Base-by-base conservation (phyloP, 2,329 filamentous ascomycete species). In the Sarocladium oryzae region DNA sequence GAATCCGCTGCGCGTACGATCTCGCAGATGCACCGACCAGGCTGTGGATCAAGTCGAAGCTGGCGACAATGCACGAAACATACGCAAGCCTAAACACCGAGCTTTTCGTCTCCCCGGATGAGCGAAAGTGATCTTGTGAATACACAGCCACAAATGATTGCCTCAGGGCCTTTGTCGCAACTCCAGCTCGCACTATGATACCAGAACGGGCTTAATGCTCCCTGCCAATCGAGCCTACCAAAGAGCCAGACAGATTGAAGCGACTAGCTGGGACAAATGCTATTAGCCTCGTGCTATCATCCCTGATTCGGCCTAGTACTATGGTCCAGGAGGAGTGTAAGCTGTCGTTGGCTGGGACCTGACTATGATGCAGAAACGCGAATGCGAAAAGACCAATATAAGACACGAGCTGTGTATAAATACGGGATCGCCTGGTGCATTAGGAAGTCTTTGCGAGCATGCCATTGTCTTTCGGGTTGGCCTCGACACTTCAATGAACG, bases 21-120 rank as follows among this genome's bases (percentile, higher is more conserved):
- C 18, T 49, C 16, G 41, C 43, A n/a, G 32, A 38, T 15, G 18
- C 43, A 13, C 51, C 28, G 21, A 52, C 32, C 6, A 41, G 35
- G 16, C 15, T 37, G 26, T 52, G 51, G 51, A 49, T 52, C 51
- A 52, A 38, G 26, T 15, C 41, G 15, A 32, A 37, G 41, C 33
- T 52, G 2, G 15, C 33, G 10, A 40, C 8, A 11, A 38, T 49
- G 9, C 26, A 49, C 16, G 24, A 49, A 21, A 49, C 43, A 5
- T 49, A 32, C 18, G 51, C 51, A 18, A 45, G 51, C n/a, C 30
- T 52, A 7, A 36, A 45, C 30, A 23, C 40, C 9, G 9, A 5
- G 11, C 40, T 45, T 4, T 45, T 45, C 16, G 40, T 45, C 21
- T 45, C 40, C 15, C 40, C 40, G 9, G 40, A 45, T 45, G 40